Conservation (phyloP, 345 rosid species). For the Salix purpurea region DNA sequence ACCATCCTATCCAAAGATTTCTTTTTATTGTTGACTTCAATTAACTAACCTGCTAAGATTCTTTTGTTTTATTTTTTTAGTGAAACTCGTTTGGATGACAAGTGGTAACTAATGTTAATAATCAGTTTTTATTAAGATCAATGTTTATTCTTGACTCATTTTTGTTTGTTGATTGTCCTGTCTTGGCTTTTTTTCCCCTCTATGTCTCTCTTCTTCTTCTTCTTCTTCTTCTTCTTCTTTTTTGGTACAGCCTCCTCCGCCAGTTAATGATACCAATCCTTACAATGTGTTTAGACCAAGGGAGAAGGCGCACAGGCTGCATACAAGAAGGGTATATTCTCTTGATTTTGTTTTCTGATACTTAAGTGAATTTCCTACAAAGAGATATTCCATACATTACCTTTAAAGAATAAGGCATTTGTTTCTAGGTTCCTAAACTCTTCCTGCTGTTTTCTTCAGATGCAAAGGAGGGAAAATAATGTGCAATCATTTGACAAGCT, state of each 20-base stretch:
- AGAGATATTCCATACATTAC: not conserved
- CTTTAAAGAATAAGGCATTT: not conserved
- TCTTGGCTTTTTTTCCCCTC: not conserved
- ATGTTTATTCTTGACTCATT: not conserved
- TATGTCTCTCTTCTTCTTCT: constrained; percentile 5
- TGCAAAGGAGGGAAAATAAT: constrained; percentile 99
- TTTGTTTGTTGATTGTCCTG: not conserved
- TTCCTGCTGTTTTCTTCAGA: constrained; percentile 40
- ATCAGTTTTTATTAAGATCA: not conserved
- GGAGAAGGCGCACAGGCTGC: constrained; percentile 95
- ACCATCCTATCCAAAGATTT: not conserved
- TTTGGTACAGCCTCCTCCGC: constrained; percentile 82
- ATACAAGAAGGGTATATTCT: constrained; percentile 76
- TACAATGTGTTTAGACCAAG: constrained; percentile 97
- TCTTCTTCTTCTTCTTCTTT: constrained; percentile 17
- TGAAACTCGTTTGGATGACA: not conserved
- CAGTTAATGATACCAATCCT: constrained; percentile 92
- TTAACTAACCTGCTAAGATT: not conserved
- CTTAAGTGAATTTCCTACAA: not conserved
- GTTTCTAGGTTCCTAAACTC: constrained; percentile 5
- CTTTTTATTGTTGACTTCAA: not conserved
- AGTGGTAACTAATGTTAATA: not conserved
- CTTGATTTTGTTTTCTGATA: not conserved
- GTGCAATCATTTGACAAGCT: constrained; percentile 98
- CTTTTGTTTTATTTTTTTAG: not conserved